Percentiles rank a stretch among this genome's conserved stretches.
Conservation (phyloP, 768 basidiomycete genomes). For the Chalciporus piperatus region DNA sequence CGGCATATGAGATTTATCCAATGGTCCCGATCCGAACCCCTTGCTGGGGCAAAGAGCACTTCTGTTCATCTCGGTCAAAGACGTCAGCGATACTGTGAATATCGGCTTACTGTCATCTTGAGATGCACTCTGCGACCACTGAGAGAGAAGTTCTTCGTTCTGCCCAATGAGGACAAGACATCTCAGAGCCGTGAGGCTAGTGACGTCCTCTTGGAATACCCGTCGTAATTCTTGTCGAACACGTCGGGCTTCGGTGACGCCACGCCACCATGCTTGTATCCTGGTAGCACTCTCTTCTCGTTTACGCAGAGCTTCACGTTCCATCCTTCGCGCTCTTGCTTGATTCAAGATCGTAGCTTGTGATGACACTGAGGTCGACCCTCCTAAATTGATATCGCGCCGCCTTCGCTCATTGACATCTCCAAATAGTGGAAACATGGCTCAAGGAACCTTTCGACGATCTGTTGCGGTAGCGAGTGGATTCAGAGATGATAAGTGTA, state of each 20-base stretch:
- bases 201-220: conserved; percentile 51
- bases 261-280: conserved; percentile 74
- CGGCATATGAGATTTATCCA: conserved; percentile 65
- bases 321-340: conserved; percentile 57
- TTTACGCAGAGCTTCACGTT: conserved; percentile 53
- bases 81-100: background rate
- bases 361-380: conserved; percentile 48
- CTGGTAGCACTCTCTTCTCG: conserved; percentile 55
- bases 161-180: conserved; percentile 62
- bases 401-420: conserved; percentile 45
- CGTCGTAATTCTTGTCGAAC: conserved; percentile 45
- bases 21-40: conserved; percentile 39
- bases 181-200: conserved; percentile 55
- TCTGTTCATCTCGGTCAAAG: conserved; percentile 26
- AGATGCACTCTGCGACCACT: conserved; percentile 31
- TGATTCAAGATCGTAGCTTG: conserved; percentile 58
- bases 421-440: conserved; percentile 47
- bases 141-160: conserved; percentile 29
- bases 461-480: background rate
- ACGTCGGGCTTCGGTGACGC: conserved; percentile 38
- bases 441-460: background rate
- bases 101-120: conserved; percentile 19
- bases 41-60: conserved; percentile 38
- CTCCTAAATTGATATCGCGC: conserved; percentile 76
- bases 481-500: background rate